Base-by-base conservation (phyloP, 2,329 filamentous ascomycete species). In the Stenocarpella maydis region DNA sequence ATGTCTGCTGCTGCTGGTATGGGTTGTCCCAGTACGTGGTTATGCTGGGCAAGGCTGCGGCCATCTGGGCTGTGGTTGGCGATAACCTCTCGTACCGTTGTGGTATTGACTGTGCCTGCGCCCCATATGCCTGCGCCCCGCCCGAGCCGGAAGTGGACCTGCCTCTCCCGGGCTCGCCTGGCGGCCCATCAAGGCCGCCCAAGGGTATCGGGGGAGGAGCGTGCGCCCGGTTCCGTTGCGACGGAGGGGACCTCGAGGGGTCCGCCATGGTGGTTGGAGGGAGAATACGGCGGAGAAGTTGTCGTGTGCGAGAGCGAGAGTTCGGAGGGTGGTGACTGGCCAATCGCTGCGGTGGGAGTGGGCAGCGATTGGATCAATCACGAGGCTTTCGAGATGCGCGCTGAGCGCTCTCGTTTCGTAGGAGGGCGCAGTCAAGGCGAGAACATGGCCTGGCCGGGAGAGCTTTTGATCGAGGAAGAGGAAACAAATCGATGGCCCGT, bases 1-100 rank as follows among this genome's bases (percentile, higher is more conserved):
- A 31, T 31, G 31, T 31, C 31, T 61, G 77, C 50, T 78, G 78
- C 10, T 79, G 72, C 68, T 78, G 75, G 71, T 85, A 82, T 24
- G 83, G 80, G 53, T 85, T 80, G 68, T 69, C 64, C 87, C 86
- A 88, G 72, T 87, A 87, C 0, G 83, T 83, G 49, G 84, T 84
- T 69, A 86, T 79, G 45, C 80, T 79, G 2, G 83, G 81, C 37
- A 83, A 74, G 65, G 79, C 82, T 45, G 79, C 76, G 7, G 78
- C 74, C 74, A 77, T 75, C 61, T 75, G 71, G 17, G 75, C 73
- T n/a, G 76, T 73, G 28, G 74, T 75, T 10, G 74, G 71, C 41
- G 73, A 71, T 49, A 69, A 54, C 58, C 70, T 74, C 28, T 74
- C 71, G 28, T 70, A 72, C 37, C 67, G 53, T 28, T 45, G n/a